phyloP scores from a whole-genome alignment of 345 rosid species.

The Bruguiera parviflora region DNA sequence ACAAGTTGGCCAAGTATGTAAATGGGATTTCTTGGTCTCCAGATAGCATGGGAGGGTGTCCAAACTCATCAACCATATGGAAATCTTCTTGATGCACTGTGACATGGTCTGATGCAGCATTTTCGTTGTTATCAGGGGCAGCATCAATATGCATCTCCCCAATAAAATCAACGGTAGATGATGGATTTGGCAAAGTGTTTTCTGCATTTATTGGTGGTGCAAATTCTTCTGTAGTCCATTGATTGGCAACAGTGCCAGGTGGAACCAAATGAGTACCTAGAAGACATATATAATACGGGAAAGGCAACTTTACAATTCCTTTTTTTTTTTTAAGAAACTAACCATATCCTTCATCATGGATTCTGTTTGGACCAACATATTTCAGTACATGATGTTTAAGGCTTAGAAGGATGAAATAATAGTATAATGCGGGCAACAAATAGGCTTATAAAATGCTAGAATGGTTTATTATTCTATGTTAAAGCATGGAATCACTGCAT shows the following conservation, averaged over 20 bases:
- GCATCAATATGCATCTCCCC: constrained; percentile 32
- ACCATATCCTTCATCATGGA: too few species aligned
- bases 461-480: too few species aligned
- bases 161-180: constrained; percentile 34
- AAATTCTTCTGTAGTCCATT: constrained; percentile 32
- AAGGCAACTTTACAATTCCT: neutral
- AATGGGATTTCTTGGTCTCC: constrained; percentile 66
- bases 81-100: constrained; percentile 30
- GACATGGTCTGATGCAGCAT: constrained; percentile 17
- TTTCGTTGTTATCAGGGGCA: constrained; percentile 25
- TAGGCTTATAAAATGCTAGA: too few species aligned
- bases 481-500: too few species aligned
- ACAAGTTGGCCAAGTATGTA: constrained; percentile 80
- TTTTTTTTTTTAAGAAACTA: neutral
- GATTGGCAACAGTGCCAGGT: constrained; percentile 28
- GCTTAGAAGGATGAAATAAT: too few species aligned
- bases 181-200: constrained; percentile 32
- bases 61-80: constrained; percentile 42
- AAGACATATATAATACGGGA: constrained; percentile 14
- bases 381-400: too few species aligned
- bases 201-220: constrained; percentile 24
- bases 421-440: too few species aligned
- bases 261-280: constrained; percentile 38
- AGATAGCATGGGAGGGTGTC: constrained; percentile 47
- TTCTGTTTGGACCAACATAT: too few species aligned